These are phyloP conservation scores for Cronartium quercuum DNA, from an alignment of 1,284 basidiomycete species.

Conservation along the genomic window DNA sequence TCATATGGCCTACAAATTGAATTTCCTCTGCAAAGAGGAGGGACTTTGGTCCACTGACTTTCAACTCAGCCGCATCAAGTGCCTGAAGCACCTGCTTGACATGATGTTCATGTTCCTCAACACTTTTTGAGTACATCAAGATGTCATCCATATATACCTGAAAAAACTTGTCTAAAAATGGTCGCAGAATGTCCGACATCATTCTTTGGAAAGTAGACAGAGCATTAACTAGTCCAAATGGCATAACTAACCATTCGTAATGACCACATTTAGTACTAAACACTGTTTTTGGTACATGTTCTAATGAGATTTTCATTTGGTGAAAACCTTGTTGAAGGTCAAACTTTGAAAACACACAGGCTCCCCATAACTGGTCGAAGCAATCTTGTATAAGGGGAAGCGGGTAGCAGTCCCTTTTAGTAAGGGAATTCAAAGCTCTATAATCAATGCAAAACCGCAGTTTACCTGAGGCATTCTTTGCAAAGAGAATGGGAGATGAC, in stretches of 20 bases:
- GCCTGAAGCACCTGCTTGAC: background rate
- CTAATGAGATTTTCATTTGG: constrained; percentile 1
- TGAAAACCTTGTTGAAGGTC: constrained; percentile 18
- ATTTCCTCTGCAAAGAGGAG: background rate
- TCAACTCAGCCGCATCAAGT: background rate
- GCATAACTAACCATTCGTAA: constrained; percentile 27
- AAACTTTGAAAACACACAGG: constrained; percentile 9
- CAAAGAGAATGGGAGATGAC: background rate
- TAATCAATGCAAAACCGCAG: constrained; percentile 13
- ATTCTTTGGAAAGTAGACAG: constrained; percentile 11
- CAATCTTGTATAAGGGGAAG: constrained; percentile 12
- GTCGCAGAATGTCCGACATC: constrained; percentile 10
- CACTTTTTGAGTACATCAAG: background rate
- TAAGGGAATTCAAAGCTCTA: background rate
- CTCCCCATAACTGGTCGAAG: constrained; percentile 3
- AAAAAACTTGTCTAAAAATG: background rate
- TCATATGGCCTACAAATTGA: background rate
- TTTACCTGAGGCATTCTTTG: background rate
- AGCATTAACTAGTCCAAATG: constrained; percentile 11
- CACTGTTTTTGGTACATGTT: background rate
- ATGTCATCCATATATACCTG: constrained; percentile 30
- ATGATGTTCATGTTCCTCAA: background rate
- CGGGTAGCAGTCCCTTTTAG: constrained; percentile 10
- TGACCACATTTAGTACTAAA: constrained; percentile 12
- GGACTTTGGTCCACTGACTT: background rate